Evolutionary conservation across 1,139 yeast genomes (phyloP).

Genomic region (Suhomyces yuchorum): DNA sequence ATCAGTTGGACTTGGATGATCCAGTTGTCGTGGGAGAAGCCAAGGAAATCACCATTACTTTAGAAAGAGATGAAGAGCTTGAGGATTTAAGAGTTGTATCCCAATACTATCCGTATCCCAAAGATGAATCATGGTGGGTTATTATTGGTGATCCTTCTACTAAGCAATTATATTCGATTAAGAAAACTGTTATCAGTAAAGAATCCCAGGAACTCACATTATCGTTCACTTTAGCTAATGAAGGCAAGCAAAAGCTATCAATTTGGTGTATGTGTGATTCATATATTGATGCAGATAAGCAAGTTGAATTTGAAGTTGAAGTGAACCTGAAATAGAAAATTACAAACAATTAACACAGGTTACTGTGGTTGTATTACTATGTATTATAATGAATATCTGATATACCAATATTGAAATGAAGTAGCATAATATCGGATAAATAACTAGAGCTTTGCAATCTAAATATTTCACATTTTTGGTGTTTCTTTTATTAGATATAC

Average conservation of each 20-base stretch:
- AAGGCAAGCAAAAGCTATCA: constrained; percentile 63
- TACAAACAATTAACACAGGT: not conserved
- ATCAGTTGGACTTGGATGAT: constrained; percentile 46
- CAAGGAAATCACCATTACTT: constrained; percentile 48
- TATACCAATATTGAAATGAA: not conserved
- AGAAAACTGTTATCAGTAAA: constrained; percentile 58
- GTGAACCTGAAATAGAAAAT: constrained; percentile 23
- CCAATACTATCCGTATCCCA: constrained; percentile 55
- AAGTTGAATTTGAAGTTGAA: constrained; percentile 54
- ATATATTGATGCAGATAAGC: constrained; percentile 88
- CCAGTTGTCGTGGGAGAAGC: constrained; percentile 48
- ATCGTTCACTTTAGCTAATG: constrained; percentile 57
- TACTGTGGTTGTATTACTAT: not conserved
- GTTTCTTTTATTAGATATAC: constrained; percentile 4
- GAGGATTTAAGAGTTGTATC: constrained; percentile 66
- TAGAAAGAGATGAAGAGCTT: constrained; percentile 75
- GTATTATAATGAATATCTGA: not conserved
- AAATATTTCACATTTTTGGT: not conserved
- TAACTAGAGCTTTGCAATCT: not conserved
- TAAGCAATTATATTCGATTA: constrained; percentile 72
- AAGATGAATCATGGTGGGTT: constrained; percentile 87
- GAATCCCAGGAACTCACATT: constrained; percentile 57
- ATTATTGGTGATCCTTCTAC: constrained; percentile 69
- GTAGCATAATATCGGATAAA: not conserved
- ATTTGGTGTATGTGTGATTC: constrained; percentile 92